phyloP scores from a whole-genome alignment of 1,284 basidiomycete genomes.

The Melampsora larici-populina region DNA sequence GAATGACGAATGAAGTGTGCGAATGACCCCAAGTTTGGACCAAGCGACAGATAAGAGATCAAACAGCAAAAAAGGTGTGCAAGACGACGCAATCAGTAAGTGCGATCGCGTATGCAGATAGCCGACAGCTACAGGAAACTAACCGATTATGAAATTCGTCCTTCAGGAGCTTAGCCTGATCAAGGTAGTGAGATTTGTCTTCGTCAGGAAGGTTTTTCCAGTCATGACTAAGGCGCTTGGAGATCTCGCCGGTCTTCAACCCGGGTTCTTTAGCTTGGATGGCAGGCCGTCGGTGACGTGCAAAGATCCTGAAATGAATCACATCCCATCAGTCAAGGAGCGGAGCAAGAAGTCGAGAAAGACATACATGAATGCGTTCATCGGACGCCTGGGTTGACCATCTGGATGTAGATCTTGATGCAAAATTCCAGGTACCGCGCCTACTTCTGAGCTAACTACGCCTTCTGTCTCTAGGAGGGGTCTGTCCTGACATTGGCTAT shows the following conservation, averaged over 20 bases:
- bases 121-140: neutral
- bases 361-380: slow-evolving; percentile 41
- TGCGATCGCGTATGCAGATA: no score
- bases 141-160: slow-evolving; percentile 38
- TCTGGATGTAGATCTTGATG: slow-evolving; percentile 41
- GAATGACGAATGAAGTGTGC: neutral
- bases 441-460: slow-evolving; percentile 31
- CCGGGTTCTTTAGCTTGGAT: slow-evolving; percentile 38
- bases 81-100: neutral
- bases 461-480: slow-evolving; percentile 35
- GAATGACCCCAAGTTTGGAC: neutral
- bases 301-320: slow-evolving; percentile 26
- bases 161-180: slow-evolving; percentile 38
- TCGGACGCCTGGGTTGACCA: slow-evolving; percentile 33
- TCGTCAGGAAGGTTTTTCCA: slow-evolving; percentile 41
- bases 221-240: slow-evolving; percentile 38
- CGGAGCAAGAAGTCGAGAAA: neutral
- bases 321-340: neutral
- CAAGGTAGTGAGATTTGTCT: slow-evolving; percentile 39
- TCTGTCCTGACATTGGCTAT: neutral
- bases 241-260: slow-evolving; percentile 38
- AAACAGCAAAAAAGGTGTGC: neutral
- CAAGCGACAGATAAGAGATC: neutral
- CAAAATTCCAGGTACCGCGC: slow-evolving; percentile 38
- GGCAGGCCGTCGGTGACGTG: slow-evolving; percentile 34